Conservation (phyloP, 1,284 basidiomycete genomes). For the Cryptococcus floricola region DNA sequence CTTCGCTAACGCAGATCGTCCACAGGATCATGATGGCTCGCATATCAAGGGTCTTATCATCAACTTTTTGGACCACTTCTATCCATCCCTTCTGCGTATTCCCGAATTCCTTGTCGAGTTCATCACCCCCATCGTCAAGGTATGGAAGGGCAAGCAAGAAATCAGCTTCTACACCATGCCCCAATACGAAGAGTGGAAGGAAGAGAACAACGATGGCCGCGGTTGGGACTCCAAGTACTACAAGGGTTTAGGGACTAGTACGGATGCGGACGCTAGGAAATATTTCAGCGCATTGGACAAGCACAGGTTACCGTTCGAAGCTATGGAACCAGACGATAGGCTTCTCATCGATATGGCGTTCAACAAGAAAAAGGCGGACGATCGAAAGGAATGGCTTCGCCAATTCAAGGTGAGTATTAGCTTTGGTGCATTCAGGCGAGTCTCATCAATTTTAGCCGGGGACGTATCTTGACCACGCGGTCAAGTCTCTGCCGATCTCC, state of each 20-base stretch:
- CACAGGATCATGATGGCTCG: constrained; percentile 98
- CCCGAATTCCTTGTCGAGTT: constrained; percentile 96
- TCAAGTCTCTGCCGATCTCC: constrained; percentile 77
- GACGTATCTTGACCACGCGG: constrained; percentile 87
- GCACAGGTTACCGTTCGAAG: constrained; percentile 89
- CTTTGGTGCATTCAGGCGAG: not conserved
- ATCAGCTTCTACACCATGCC: constrained; percentile 96
- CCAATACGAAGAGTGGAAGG: constrained; percentile 91
- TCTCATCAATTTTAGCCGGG: constrained; percentile 63
- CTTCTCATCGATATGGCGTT: constrained; percentile 95
- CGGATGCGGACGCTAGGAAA: constrained; percentile 78
- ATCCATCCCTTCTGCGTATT: constrained; percentile 87
- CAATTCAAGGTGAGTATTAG: constrained; percentile 68
- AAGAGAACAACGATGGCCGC: constrained; percentile 69
- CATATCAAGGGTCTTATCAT: constrained; percentile 99
- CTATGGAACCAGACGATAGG: constrained; percentile 75
- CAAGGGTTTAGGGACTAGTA: constrained; percentile 98
- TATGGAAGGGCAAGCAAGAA: constrained; percentile 74
- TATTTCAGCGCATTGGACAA: constrained; percentile 92
- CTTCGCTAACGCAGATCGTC: constrained; percentile 1
- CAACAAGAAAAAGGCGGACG: constrained; percentile 99
- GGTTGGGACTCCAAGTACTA: constrained; percentile 94
- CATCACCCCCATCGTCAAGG: constrained; percentile 96
- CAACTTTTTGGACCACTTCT: constrained; percentile 97
- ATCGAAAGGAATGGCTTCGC: constrained; percentile 96